Percentiles rank a stretch among this genome's conserved stretches.
Conservation (phyloP, 2,329 filamentous ascomycete species). For the Thielaviopsis musarum region DNA sequence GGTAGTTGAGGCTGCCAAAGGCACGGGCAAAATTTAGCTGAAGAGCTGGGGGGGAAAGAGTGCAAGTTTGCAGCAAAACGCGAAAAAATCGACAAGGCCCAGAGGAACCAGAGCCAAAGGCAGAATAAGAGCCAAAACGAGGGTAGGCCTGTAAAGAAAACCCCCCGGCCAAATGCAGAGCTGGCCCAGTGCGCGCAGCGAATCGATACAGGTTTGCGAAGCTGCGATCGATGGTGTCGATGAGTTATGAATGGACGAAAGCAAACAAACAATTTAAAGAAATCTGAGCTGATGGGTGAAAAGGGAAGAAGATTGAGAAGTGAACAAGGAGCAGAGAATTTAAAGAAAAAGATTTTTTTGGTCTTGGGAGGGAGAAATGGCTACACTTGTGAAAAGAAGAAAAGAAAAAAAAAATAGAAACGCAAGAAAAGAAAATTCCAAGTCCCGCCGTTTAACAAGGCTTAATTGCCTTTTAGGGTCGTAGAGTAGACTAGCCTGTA, state of each 20-base stretch:
- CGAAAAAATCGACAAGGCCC: constrained; percentile 9
- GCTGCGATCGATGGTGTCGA: background rate
- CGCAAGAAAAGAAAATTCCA: background rate
- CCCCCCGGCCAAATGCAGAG: background rate
- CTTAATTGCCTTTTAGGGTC: background rate
- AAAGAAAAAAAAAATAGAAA: background rate
- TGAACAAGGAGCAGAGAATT: background rate
- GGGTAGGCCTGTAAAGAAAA: constrained; percentile 2
- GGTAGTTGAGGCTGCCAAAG: background rate
- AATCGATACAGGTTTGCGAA: background rate
- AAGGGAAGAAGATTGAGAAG: background rate
- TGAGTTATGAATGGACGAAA: background rate
- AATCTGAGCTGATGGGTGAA: background rate
- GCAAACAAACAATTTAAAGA: background rate
- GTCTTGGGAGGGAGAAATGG: background rate
- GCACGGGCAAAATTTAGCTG: constrained; percentile 13
- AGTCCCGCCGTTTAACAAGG: background rate
- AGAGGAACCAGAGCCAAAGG: background rate
- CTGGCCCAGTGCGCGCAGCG: background rate
- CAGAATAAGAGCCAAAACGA: background rate
- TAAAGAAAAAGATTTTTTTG: background rate
- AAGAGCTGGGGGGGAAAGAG: constrained; percentile 23
- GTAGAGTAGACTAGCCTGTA: too few relatives aligned
- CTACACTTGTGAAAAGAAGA: background rate
- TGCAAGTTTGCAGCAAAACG: constrained; percentile 17